Evolutionary conservation across 225 moss, liverwort and hornwort genomes (phyloP).

Genomic region (Physcomitrellopsis africana): DNA sequence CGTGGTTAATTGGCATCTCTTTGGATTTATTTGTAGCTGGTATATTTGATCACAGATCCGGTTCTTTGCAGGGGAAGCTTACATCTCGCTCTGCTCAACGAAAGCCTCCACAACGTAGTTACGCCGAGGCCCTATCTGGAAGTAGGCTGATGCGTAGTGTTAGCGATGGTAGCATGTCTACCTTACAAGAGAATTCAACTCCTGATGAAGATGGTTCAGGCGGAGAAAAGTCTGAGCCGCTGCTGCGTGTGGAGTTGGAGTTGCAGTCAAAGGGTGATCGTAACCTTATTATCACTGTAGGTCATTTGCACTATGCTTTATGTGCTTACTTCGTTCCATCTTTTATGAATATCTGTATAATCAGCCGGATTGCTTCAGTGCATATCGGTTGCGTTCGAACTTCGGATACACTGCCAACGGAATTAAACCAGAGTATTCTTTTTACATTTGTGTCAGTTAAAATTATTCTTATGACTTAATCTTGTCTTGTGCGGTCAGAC

Average conservation of each 20-base stretch:
- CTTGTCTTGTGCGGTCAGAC: slow-evolving; percentile 3
- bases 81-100: slow-evolving; percentile 53
- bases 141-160: slow-evolving; percentile 64
- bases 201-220: slow-evolving; percentile 42
- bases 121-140: slow-evolving; percentile 65
- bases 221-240: slow-evolving; percentile 64
- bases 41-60: not conserved
- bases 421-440: slow-evolving; percentile 7
- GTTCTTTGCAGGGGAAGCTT: slow-evolving; percentile 58
- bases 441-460: not conserved
- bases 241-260: slow-evolving; percentile 79
- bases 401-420: not conserved
- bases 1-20: slow-evolving; percentile 4
- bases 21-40: not conserved
- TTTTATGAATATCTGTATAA: slow-evolving; percentile 8
- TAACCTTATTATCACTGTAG: slow-evolving; percentile 66
- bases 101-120: slow-evolving; percentile 58
- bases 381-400: not conserved
- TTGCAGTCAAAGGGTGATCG: slow-evolving; percentile 58
- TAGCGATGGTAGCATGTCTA: slow-evolving; percentile 62
- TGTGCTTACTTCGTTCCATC: not conserved
- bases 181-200: slow-evolving; percentile 41
- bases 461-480: not conserved
- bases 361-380: slow-evolving; percentile 1
- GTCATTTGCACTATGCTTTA: slow-evolving; percentile 29